Evolutionary conservation across 768 basidiomycete genomes (phyloP).

Genomic region (Auriculariales sp.): DNA sequence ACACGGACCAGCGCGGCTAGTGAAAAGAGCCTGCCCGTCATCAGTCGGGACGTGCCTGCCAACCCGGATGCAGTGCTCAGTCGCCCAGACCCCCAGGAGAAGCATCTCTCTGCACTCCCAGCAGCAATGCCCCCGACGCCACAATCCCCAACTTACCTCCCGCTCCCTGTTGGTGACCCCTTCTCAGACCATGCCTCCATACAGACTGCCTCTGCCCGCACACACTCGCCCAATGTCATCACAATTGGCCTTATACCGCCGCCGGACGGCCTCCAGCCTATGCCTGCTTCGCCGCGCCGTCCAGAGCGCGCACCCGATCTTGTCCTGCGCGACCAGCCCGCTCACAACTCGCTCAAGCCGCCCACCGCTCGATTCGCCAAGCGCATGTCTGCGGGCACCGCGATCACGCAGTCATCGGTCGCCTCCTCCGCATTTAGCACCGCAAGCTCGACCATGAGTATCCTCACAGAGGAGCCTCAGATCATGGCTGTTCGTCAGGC

Average conservation of each 20-base stretch:
- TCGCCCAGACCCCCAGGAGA: slow-evolving; percentile 70
- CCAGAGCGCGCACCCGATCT: slow-evolving; percentile 46
- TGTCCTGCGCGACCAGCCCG: slow-evolving; percentile 12
- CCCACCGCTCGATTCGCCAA: slow-evolving; percentile 19
- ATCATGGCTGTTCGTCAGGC: slow-evolving; percentile 50
- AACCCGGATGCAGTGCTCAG: slow-evolving; percentile 65
- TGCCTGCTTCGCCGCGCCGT: slow-evolving; percentile 24
- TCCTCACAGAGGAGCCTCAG: slow-evolving; percentile 59
- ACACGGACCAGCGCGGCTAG: slow-evolving; percentile 17
- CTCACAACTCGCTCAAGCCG: slow-evolving; percentile 24
- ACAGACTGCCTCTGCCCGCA: slow-evolving; percentile 56
- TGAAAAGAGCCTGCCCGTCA: slow-evolving; percentile 18
- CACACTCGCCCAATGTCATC: slow-evolving; percentile 73
- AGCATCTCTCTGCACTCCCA: slow-evolving; percentile 22
- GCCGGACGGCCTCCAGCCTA: slow-evolving; percentile 14
- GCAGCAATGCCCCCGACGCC: slow-evolving; percentile 4
- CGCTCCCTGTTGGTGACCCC: slow-evolving; percentile 32
- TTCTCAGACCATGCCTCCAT: slow-evolving; percentile 63
- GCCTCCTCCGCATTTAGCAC: slow-evolving; percentile 60
- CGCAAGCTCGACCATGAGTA: slow-evolving; percentile 63
- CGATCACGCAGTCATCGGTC: slow-evolving; percentile 34
- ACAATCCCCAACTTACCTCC: background rate
- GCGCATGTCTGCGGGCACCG: slow-evolving; percentile 40
- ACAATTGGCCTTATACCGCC: slow-evolving; percentile 70
- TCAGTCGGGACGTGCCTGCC: slow-evolving; percentile 43